Base-by-base conservation (phyloP, 805 yeast species). In the Candida sonorensis region DNA sequence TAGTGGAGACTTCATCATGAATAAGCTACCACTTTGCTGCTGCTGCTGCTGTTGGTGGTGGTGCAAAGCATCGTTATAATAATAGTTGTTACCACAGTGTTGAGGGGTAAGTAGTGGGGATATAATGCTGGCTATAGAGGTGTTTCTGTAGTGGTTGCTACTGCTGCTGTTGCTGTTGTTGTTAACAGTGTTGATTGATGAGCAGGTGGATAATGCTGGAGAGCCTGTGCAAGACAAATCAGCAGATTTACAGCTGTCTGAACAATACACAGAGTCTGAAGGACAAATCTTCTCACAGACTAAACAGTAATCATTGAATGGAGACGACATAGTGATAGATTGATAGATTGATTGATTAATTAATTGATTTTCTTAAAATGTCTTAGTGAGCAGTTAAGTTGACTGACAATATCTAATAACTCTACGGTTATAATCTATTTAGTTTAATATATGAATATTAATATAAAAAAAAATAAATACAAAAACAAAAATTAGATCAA, bases 241-340 rank as follows among this genome's bases (percentile, higher is more conserved):
- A 4, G 35, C 19, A 12, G 34, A 23, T 33, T 48, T 51, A 27
- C 63, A 58, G 2, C 30, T 31, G 10, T 55, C 55, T 6, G 57
- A 57, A 35, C 64, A 58, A 41, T 58, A 58, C 13, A 53, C 58
- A 4, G 54, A 44, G 33, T 52, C 51, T 4, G 51, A 37, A 4
- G 50, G 29, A 29, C 61, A 55, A 19, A 53, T 41, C 37, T 54
- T 50, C 33, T 58, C 64, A 42, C 64, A 58, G 15, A 57, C 57
- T 19, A 58, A 37, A 36, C 64, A 58, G 44, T 51, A 58, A 31
- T 58, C 64, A 41, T 57, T 52, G 38, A 58, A 58, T 7, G 64
- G 62, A 26, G 72, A 57, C 71, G 67, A 66, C 11, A 12, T 21
- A 21, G 7, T 27, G 23, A 9, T 23, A 17, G 20, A n/a, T 15